Conservation (phyloP, 192 early-diverging fungal genomes). For the Podila epigama region DNA sequence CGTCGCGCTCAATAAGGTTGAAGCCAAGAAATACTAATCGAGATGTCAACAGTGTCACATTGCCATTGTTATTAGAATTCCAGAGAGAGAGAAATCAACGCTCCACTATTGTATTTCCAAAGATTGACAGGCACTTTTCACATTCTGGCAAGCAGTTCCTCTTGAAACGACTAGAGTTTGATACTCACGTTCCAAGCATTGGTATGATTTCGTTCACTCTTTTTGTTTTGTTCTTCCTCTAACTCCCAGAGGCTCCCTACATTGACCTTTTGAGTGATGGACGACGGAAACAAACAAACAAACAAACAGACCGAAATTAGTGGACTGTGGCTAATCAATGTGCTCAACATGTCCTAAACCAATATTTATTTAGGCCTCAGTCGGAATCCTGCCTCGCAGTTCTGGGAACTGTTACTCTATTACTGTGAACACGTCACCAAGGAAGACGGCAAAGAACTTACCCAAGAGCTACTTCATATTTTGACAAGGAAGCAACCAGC, state of each 20-base stretch:
- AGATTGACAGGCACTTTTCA: constrained; percentile 1
- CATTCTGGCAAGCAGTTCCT: background rate
- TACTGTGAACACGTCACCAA: background rate
- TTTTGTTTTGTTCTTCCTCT: too few species aligned
- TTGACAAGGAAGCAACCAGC: background rate
- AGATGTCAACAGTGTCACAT: constrained; percentile 38
- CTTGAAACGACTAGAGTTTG: background rate
- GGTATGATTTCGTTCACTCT: background rate
- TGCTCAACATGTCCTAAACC: background rate
- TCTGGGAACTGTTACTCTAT: constrained; percentile 23
- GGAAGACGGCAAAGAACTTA: background rate
- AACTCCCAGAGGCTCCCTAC: too few species aligned
- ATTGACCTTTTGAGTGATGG: too few species aligned
- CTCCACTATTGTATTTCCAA: constrained; percentile 22
- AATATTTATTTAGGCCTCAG: background rate
- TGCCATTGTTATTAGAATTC: constrained; percentile 41
- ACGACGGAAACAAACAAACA: too few species aligned
- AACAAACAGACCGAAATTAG: too few species aligned
- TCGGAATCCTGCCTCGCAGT: constrained; percentile 15
- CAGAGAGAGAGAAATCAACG: constrained; percentile 35
- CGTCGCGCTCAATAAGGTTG: too few species aligned
- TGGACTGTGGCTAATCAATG: too few species aligned
- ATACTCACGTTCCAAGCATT: constrained; percentile 18
- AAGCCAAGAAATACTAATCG: too few species aligned
- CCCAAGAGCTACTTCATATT: background rate